These are phyloP conservation scores for Osmanthus fragrans DNA, from an alignment of 257 asterid species.

Conservation along the genomic window DNA sequence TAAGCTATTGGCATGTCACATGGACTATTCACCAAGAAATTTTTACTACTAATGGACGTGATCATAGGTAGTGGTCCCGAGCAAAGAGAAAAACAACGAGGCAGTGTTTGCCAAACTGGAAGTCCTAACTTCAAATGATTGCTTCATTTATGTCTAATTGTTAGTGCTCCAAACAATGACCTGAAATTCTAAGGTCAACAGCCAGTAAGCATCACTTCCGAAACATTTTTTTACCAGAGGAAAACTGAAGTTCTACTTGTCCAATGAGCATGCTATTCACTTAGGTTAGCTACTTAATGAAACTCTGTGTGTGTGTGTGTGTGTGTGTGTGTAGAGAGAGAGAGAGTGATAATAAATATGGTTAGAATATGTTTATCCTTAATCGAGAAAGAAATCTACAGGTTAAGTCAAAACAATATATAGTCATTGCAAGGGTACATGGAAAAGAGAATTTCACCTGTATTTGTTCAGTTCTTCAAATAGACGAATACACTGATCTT, in stretches of 20 bases:
- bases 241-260: background rate
- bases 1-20: background rate
- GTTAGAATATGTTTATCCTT: no score
- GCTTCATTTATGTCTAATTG: background rate
- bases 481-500: conserved; percentile 78
- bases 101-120: background rate
- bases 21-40: background rate
- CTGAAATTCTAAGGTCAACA: background rate
- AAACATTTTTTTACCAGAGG: background rate
- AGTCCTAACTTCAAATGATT: background rate
- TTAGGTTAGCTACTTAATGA: no score
- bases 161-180: background rate
- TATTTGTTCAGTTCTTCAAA: conserved; percentile 94
- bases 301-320: no score
- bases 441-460: conserved; percentile 55
- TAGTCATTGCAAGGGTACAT: conserved; percentile 5
- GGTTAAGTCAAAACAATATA: conserved; percentile 14
- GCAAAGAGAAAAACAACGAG: background rate
- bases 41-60: background rate
- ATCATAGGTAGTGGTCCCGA: background rate
- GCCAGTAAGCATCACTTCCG: background rate
- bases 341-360: no score
- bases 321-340: no score
- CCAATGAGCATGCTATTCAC: background rate
- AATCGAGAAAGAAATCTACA: no score